Conservation (phyloP, 257 asterid species). For the Solanum pinnatisectum region DNA sequence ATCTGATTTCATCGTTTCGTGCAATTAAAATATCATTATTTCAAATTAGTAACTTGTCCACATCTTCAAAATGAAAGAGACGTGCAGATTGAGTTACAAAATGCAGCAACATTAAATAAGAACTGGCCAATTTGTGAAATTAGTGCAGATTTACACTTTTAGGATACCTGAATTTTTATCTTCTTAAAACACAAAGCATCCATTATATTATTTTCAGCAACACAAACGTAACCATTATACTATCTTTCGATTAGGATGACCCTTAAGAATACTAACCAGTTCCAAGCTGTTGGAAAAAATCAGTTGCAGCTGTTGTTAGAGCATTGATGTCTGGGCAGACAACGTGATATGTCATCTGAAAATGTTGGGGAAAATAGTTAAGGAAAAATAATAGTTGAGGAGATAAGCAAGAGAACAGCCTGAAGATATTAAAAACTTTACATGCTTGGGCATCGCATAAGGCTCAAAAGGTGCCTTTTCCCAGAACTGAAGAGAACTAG, state of each 20-base stretch:
- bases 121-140: neutral
- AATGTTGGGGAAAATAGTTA: neutral
- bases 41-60: neutral
- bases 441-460: slow-evolving; percentile 86
- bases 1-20: neutral
- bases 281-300: slow-evolving; percentile 97
- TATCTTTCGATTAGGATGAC: neutral
- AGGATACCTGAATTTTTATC: neutral
- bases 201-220: neutral
- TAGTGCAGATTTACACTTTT: neutral
- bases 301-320: slow-evolving; percentile 78
- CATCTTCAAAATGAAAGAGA: neutral
- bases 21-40: neutral
- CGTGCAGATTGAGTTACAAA: neutral
- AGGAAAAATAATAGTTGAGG: neutral
- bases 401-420: slow-evolving; percentile 3
- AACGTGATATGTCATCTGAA: slow-evolving; percentile 87
- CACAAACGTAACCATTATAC: neutral
- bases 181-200: neutral
- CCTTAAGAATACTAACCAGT: slow-evolving; percentile 52
- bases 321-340: slow-evolving; percentile 98
- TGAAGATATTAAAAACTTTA: slow-evolving; percentile 23
- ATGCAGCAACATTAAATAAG: neutral
- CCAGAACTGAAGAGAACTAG: slow-evolving; percentile 82
- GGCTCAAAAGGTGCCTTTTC: slow-evolving; percentile 99